phyloP scores from a whole-genome alignment of 129 eudicot genomes.

The Chrysanthemum makinoi region DNA sequence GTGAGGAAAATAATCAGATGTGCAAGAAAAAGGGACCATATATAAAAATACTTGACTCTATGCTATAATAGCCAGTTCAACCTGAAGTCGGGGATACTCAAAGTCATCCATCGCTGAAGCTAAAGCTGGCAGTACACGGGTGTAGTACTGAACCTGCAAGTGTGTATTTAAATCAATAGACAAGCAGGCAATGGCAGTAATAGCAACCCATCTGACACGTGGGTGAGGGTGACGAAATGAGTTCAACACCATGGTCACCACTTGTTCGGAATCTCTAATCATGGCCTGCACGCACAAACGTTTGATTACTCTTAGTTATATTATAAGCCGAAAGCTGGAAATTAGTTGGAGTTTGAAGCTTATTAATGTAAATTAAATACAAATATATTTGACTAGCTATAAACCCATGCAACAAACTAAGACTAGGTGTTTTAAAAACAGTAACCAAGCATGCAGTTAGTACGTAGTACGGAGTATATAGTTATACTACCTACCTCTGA shows the following conservation, averaged over 20 bases:
- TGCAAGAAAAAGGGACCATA: too few species aligned
- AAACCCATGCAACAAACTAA: background rate
- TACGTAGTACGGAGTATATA: too few species aligned
- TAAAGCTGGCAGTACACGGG: conserved; percentile 15
- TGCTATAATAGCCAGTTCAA: too few species aligned
- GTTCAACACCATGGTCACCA: conserved; percentile 81
- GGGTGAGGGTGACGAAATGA: conserved; percentile 95
- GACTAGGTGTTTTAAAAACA: too few species aligned
- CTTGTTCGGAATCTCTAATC: conserved; percentile 89
- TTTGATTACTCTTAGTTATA: background rate
- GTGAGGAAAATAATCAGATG: too few species aligned
- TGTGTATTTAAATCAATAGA: background rate
- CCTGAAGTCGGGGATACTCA: background rate
- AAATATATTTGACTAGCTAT: too few species aligned
- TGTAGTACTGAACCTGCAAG: conserved; percentile 59
- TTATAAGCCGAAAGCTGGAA: too few species aligned
- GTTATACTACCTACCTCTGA: conserved; percentile 50
- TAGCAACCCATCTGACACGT: conserved; percentile 24
- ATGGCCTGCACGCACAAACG: conserved; percentile 53
- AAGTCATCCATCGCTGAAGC: background rate
- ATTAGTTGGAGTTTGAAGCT: background rate
- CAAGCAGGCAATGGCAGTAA: background rate
- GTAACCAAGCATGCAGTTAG: too few species aligned
- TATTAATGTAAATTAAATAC: too few species aligned
- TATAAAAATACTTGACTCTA: too few species aligned